These are phyloP conservation scores for Pestalotiopsis sp. DNA, from an alignment of 2,329 filamentous ascomycete species.

Conservation along the genomic window DNA sequence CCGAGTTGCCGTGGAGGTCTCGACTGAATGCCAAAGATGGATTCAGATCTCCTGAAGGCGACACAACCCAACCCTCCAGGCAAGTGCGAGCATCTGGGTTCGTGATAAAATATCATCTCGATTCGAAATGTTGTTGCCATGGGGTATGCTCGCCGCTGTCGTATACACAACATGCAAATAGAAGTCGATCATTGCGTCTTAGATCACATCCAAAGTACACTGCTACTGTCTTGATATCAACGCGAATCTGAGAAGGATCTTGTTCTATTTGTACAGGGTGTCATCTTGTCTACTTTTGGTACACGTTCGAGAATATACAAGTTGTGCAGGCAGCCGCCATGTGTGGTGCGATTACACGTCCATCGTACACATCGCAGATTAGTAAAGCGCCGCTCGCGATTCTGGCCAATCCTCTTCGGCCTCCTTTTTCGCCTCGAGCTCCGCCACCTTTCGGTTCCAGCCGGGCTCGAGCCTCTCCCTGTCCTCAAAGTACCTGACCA, in stretches of 20 bases:
- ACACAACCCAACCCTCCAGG: too few relatives aligned
- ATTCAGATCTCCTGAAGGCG: too few relatives aligned
- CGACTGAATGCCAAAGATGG: too few relatives aligned
- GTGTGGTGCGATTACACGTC: background rate
- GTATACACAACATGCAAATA: background rate
- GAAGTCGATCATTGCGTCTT: background rate
- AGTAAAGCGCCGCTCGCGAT: background rate
- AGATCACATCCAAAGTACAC: background rate
- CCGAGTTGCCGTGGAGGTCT: too few relatives aligned
- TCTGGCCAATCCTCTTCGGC: background rate
- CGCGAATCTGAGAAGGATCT: background rate
- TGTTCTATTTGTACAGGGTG: background rate
- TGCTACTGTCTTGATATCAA: background rate
- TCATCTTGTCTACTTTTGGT: background rate
- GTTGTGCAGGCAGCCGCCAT: background rate
- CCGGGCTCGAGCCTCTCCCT: conserved; percentile 17
- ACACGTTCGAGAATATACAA: background rate
- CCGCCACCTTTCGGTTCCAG: conserved; percentile 12
- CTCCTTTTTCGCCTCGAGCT: background rate
- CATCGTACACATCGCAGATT: background rate
- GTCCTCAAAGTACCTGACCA: conserved; percentile 24
- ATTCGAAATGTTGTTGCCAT: too few relatives aligned
- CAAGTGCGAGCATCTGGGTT: too few relatives aligned
- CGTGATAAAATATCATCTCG: too few relatives aligned
- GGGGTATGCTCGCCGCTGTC: too few relatives aligned